A percentile compares a stretch with the other conserved stretches of the same genome.
phyloP scores from a whole-genome alignment of 2,329 filamentous ascomycete genomes.

The Claviceps fusiformis region DNA sequence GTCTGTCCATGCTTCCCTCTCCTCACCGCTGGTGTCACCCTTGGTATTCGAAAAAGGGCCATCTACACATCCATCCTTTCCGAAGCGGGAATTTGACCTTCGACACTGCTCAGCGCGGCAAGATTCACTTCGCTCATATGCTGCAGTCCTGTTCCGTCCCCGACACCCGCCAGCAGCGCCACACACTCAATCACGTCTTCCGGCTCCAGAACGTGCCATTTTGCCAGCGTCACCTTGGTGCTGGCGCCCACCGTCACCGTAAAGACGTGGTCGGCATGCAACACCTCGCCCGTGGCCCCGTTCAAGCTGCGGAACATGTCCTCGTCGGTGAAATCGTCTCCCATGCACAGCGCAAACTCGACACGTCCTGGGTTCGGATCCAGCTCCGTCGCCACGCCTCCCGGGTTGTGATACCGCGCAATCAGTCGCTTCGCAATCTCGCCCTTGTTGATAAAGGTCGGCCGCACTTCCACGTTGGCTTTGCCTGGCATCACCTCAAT shows the following conservation, averaged over 20 bases:
- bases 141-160: constrained; percentile 23
- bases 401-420: constrained; percentile 48
- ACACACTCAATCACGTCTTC: constrained; percentile 67
- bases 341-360: constrained; percentile 80
- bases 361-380: constrained; percentile 37
- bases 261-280: constrained; percentile 55
- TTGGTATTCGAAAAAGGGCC: background rate
- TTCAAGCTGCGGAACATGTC: constrained; percentile 85
- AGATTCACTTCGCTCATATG: constrained; percentile 40
- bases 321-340: constrained; percentile 96
- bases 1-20: background rate
- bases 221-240: constrained; percentile 81
- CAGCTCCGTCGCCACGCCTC: constrained; percentile 30
- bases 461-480: constrained; percentile 92
- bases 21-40: background rate
- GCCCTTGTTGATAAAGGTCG: constrained; percentile 95
- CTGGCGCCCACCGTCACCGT: constrained; percentile 85
- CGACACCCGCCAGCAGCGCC: constrained; percentile 39
- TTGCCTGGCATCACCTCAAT: constrained; percentile 96
- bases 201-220: constrained; percentile 82
- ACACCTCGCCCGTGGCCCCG: constrained; percentile 39
- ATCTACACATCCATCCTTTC: background rate
- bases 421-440: constrained; percentile 83
- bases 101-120: constrained; percentile 38
- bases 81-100: constrained; percentile 32